Conservation (phyloP, 2,329 filamentous ascomycete species). For the Rhinocladiella similis region DNA sequence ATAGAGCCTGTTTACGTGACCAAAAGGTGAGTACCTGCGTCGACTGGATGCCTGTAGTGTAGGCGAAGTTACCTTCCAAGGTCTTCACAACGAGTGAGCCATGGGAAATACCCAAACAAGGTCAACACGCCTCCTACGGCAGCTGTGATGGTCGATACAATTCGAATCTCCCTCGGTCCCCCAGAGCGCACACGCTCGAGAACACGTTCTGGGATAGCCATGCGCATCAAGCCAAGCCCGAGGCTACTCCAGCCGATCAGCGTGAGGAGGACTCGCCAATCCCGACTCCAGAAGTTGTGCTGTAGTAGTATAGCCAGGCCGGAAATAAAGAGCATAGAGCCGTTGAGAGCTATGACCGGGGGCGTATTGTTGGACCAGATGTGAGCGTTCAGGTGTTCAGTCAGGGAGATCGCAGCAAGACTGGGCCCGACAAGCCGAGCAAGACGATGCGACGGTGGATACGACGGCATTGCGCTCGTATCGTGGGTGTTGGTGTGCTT, state of each 20-base stretch:
- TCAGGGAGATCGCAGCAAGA: slow-evolving; percentile 1
- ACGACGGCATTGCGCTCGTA: neutral
- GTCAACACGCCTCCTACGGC: neutral
- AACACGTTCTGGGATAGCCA: slow-evolving; percentile 12
- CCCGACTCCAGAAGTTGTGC: slow-evolving; percentile 5
- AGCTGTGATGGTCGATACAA: neutral
- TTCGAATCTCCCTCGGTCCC: neutral
- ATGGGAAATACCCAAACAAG: slow-evolving; percentile 1
- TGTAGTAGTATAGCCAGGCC: slow-evolving; percentile 3
- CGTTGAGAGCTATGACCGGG: slow-evolving; percentile 8
- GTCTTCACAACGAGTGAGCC: neutral
- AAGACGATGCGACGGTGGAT: slow-evolving; percentile 1
- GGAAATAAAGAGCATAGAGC: slow-evolving; percentile 7
- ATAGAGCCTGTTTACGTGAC: neutral
- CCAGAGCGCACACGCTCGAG: slow-evolving; percentile 12
- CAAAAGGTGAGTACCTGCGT: neutral
- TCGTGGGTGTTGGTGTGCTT: no score
- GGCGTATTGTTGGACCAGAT: slow-evolving; percentile 8
- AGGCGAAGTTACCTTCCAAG: neutral
- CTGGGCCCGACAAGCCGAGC: slow-evolving; percentile 9
- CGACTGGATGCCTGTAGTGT: neutral
- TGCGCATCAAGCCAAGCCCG: slow-evolving; percentile 5
- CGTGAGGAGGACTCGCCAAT: slow-evolving; percentile 9
- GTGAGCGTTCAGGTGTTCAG: slow-evolving; percentile 6
- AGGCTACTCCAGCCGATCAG: slow-evolving; percentile 6